Evolutionary conservation across 768 basidiomycete genomes (phyloP).

Genomic region (Exsudoporus frostii): DNA sequence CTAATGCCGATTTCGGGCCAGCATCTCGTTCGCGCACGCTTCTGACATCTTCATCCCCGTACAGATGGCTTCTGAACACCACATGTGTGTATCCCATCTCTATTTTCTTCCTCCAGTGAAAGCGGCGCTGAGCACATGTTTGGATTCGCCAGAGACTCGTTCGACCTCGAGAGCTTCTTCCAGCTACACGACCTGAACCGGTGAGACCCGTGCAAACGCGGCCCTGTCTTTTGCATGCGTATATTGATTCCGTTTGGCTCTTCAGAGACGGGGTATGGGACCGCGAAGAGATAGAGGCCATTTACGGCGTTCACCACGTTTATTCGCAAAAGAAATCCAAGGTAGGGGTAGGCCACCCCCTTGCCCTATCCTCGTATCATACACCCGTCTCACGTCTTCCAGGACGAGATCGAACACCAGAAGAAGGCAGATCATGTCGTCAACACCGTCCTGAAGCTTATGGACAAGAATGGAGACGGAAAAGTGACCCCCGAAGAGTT

Average conservation of each 20-base stretch:
- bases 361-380: not conserved
- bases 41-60: slow-evolving; percentile 14
- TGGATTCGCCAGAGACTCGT: slow-evolving; percentile 62
- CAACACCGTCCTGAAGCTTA: slow-evolving; percentile 56
- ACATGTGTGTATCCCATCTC: slow-evolving; percentile 52
- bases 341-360: slow-evolving; percentile 35
- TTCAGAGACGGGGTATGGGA: slow-evolving; percentile 81
- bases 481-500: slow-evolving; percentile 69
- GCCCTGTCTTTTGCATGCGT: not conserved
- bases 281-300: slow-evolving; percentile 85
- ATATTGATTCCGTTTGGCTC: not conserved
- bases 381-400: not conserved
- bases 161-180: slow-evolving; percentile 88
- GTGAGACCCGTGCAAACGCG: slow-evolving; percentile 35
- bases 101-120: not conserved
- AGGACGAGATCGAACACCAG: slow-evolving; percentile 78
- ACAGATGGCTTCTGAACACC: slow-evolving; percentile 88
- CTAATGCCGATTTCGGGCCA: slow-evolving; percentile 6
- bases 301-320: slow-evolving; percentile 94
- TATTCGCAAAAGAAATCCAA: slow-evolving; percentile 81
- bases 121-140: not conserved
- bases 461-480: slow-evolving; percentile 79
- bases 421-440: slow-evolving; percentile 80
- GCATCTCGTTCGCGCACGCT: not conserved
- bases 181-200: slow-evolving; percentile 90